phyloP scores from a whole-genome alignment of 2,329 filamentous ascomycete species.

The Fusarium poae region DNA sequence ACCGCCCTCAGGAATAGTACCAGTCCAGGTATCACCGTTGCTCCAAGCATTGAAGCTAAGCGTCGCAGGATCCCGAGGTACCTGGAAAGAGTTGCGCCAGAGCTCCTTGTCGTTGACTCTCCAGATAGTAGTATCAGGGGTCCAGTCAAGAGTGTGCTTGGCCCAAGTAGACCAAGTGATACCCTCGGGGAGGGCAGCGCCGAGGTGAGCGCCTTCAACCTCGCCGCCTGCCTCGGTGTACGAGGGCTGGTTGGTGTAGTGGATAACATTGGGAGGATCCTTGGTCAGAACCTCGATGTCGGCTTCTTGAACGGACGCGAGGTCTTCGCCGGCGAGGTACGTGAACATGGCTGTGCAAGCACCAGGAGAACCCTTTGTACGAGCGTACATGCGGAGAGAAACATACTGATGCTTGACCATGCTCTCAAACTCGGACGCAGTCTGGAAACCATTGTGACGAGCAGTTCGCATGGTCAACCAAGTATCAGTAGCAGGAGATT shows the following conservation, averaged over 20 bases:
- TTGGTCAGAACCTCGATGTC: conserved; percentile 65
- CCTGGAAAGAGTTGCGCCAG: conserved; percentile 65
- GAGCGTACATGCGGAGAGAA: conserved; percentile 61
- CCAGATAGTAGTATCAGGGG: conserved; percentile 65
- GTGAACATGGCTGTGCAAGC: conserved; percentile 67
- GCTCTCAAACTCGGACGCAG: conserved; percentile 62
- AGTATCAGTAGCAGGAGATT: conserved; percentile 51
- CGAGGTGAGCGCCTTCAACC: conserved; percentile 59
- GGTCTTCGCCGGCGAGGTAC: conserved; percentile 55
- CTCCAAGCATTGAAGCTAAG: conserved; percentile 71
- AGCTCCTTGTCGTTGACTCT: conserved; percentile 64
- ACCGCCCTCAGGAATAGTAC: conserved; percentile 63
- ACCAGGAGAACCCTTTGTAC: conserved; percentile 60
- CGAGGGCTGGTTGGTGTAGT: conserved; percentile 72
- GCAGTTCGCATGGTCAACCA: conserved; percentile 62
- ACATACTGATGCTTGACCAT: conserved; percentile 45
- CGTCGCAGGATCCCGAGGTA: conserved; percentile 63
- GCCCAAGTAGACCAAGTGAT: conserved; percentile 66
- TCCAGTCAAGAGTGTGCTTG: conserved; percentile 71
- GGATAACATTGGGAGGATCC: conserved; percentile 57
- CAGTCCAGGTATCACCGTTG: conserved; percentile 69
- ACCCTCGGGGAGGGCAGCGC: conserved; percentile 58
- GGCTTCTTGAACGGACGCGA: conserved; percentile 60
- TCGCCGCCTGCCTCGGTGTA: conserved; percentile 59
- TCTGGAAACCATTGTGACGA: conserved; percentile 58